Evolutionary conservation across 164 flowering plant genomes (phyloP), one percentile per base, ranked within the genome.

Genomic region (Houttuynia cordata): DNA sequence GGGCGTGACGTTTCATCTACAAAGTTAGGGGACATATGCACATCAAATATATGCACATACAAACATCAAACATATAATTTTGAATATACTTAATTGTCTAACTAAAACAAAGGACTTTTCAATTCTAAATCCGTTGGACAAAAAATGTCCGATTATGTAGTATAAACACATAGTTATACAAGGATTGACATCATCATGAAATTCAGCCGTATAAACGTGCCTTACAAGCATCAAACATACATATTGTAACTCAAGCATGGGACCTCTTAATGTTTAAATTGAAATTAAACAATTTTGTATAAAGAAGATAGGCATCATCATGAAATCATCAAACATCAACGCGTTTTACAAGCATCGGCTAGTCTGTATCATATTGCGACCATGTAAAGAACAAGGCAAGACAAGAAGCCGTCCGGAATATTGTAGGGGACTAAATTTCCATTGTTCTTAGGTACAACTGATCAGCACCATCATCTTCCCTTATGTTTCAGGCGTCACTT

Each of bases 1-100:
- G 57, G 57, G 14, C 24, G 18, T 24, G 57, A 54, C 57, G 34
- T 54, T 54, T 54, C 57, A 54, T 54, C 57, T 23, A 24, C 25
- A 22, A n/a, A 53, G 9, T 4, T 42, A 10, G 9, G 49, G 7
- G 14, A 53, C 13, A 10, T 21, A 10, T 53, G 56, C 14, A 21
- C 56, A n/a, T n/a, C 20, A 14, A 24, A 10, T 21, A 21, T 1
- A 53, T 4, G 13, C 24, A n/a, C 56, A 10, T n/a, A n/a, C n/a
- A n/a, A n/a, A n/a, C n/a, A n/a, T n/a, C 55, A 20, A 6, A 20
- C 7, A n/a, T 23, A n/a, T 23, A 19, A 1, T 52, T n/a, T 14
- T 49, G 5, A 14, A 14, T 14, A 8, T 2, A 49, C 3, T 52
- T 52, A 5, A 22, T 21, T 52, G 8, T 23, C 17, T 52, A 52